A percentile compares a stretch with the other conserved stretches of the same genome.
These are phyloP conservation scores for Platanthera guangdongensis DNA, from an alignment of 106 monocot species.

Conservation along the genomic window DNA sequence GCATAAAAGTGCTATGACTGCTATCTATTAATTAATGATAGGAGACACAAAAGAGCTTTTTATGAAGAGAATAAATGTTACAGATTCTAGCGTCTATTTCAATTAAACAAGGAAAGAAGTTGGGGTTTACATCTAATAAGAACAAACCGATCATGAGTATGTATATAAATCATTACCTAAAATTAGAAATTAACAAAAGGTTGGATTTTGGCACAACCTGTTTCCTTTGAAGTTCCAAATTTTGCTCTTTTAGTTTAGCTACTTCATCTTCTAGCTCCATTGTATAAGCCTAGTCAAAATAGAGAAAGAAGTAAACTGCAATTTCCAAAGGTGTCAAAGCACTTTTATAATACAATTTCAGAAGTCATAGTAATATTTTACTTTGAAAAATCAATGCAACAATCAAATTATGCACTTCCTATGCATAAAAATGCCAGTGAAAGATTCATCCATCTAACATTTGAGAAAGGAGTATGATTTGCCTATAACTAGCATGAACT, in stretches of 20 bases:
- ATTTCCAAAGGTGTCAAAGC: not conserved
- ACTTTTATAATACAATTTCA: not conserved
- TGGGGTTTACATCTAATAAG: not conserved
- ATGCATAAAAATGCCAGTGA: not conserved
- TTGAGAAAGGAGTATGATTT: not conserved
- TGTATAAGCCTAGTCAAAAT: conserved; percentile 41
- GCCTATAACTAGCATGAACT: not conserved
- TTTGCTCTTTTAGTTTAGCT: conserved; percentile 59
- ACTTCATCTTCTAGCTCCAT: conserved; percentile 65
- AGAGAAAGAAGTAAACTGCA: not conserved
- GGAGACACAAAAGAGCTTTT: not conserved
- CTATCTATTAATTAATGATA: not conserved
- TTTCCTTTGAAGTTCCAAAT: conserved; percentile 68
- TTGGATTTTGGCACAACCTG: conserved; percentile 33
- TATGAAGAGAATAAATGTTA: not conserved
- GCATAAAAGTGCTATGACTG: not conserved
- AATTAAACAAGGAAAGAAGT: not conserved
- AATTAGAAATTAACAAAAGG: not conserved
- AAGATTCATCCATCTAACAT: not conserved
- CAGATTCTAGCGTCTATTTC: not conserved
- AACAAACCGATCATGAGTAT: not conserved
- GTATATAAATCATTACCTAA: not conserved
- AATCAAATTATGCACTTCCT: conserved; percentile 3
- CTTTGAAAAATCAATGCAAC: not conserved
- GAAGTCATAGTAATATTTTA: not conserved